phyloP scores from a whole-genome alignment of 805 yeast species.

The Candida fluviatilis region DNA sequence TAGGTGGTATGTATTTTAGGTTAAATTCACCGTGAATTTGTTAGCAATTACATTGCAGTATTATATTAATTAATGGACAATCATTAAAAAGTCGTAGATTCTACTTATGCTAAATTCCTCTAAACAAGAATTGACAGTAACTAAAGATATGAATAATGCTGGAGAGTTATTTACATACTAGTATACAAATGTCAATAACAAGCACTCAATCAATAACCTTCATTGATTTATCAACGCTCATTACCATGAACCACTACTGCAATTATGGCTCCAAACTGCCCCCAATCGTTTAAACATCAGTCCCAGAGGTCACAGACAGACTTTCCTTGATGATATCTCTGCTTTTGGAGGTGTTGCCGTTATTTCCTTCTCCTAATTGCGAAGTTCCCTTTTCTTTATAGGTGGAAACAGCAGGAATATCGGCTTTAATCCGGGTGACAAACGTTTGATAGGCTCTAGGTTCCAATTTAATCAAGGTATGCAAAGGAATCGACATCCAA shows the following conservation, averaged over 20 bases:
- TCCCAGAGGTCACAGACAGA: constrained; percentile 3
- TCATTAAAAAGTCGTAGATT: too few relatives aligned
- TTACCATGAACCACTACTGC: neutral
- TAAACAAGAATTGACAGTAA: neutral
- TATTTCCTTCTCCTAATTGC: constrained; percentile 50
- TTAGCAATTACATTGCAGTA: neutral
- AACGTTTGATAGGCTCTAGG: constrained; percentile 91
- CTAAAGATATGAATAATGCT: neutral
- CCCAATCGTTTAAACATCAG: too few relatives aligned
- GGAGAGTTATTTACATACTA: neutral
- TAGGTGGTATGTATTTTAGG: neutral
- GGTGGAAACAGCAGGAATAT: constrained; percentile 96
- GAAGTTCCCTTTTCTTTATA: constrained; percentile 92
- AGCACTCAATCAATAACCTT: neutral
- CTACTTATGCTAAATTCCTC: neutral
- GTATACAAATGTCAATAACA: neutral
- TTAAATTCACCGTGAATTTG: neutral
- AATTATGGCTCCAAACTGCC: too few relatives aligned
- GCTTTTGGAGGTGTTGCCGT: constrained; percentile 36
- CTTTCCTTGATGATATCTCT: constrained; percentile 48
- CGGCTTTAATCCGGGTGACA: constrained; percentile 88
- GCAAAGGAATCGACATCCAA: constrained; percentile 98
- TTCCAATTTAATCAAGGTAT: constrained; percentile 88
- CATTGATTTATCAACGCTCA: neutral
- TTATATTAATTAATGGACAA: neutral